Conservation (phyloP, 139 green algal species). For the Mesotaenium endlicherianum region DNA sequence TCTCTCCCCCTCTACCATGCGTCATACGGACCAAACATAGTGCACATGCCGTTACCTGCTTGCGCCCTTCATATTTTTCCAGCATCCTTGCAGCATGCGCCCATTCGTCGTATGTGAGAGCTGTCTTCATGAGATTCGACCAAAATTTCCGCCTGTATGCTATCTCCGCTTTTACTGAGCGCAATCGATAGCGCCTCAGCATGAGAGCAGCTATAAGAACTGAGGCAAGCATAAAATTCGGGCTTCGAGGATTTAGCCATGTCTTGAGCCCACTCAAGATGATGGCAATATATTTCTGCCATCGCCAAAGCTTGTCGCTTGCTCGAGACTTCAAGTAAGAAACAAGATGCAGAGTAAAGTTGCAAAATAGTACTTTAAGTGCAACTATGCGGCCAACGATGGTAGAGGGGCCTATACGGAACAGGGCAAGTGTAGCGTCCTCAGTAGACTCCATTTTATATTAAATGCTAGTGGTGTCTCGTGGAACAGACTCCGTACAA, state of each 20-base stretch:
- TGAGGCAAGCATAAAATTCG: slow-evolving; percentile 10
- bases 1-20: too few relatives aligned
- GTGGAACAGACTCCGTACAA: too few relatives aligned
- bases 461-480: too few relatives aligned
- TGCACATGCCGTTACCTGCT: too few relatives aligned
- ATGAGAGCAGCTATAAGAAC: slow-evolving; percentile 6
- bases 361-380: slow-evolving; percentile 25
- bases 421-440: slow-evolving; percentile 18
- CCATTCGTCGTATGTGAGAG: slow-evolving; percentile 47
- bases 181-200: slow-evolving; percentile 20
- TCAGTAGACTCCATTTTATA: slow-evolving; percentile 36
- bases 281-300: background rate
- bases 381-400: slow-evolving; percentile 13
- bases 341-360: background rate
- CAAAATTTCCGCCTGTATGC: slow-evolving; percentile 22
- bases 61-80: slow-evolving; percentile 15
- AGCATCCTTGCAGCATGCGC: slow-evolving; percentile 32
- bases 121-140: slow-evolving; percentile 21
- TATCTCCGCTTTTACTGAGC: slow-evolving; percentile 13
- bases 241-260: slow-evolving; percentile 23
- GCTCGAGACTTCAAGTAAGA: background rate
- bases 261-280: background rate
- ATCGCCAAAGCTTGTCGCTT: background rate
- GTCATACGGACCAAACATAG: too few relatives aligned
- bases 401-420: slow-evolving; percentile 20